Conservation (phyloP, 2,329 filamentous ascomycete genomes). For the Byssothecium circinans region DNA sequence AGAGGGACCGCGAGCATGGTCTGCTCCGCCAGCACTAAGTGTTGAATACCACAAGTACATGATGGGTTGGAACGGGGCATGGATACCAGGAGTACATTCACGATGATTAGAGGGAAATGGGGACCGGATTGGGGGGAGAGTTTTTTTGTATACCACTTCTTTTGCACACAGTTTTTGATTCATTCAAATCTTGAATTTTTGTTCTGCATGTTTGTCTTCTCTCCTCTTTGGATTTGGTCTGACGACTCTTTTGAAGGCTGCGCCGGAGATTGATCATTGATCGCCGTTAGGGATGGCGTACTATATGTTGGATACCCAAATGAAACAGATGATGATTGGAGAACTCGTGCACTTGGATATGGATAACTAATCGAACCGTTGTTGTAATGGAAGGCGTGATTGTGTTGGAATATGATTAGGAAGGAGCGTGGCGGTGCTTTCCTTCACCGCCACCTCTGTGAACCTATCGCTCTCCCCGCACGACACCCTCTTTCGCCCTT, state of each 20-base stretch:
- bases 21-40: constrained; percentile 17
- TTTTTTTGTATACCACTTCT: not conserved
- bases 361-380: no score
- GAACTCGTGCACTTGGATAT: no score
- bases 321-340: not conserved
- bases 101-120: not conserved
- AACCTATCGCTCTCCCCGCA: not conserved
- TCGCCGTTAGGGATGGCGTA: not conserved
- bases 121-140: not conserved
- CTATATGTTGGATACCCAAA: not conserved
- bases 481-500: not conserved
- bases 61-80: not conserved
- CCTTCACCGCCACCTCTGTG: not conserved
- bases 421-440: not conserved
- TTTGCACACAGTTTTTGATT: not conserved
- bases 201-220: not conserved
- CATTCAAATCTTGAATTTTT: not conserved
- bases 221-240: not conserved
- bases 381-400: no score
- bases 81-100: not conserved
- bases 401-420: no score
- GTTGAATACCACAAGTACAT: not conserved
- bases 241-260: constrained; percentile 14
- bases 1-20: constrained; percentile 29
- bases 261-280: constrained; percentile 13